These are phyloP conservation scores for Globisporangium perplexum DNA, from an alignment of 352 stramenopile genomes.

Conservation along the genomic window DNA sequence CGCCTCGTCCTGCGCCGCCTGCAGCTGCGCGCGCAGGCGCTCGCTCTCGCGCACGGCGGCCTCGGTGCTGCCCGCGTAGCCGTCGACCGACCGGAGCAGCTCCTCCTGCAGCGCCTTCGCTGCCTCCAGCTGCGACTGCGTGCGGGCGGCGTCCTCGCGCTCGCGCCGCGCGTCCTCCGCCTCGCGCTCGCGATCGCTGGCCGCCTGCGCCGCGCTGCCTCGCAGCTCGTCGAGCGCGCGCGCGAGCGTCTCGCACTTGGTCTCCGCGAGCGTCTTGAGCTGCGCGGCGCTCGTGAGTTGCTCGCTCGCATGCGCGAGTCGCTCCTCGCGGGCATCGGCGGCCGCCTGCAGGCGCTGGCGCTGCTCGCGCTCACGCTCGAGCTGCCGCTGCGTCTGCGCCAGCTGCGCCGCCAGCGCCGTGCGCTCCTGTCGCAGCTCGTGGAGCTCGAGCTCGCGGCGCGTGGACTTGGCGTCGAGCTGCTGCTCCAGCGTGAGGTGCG, in stretches of 20 bases:
- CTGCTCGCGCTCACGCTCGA: constrained; percentile 21
- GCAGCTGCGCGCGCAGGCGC: constrained; percentile 21
- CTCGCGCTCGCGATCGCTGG: constrained; percentile 17
- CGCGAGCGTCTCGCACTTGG: constrained; percentile 22
- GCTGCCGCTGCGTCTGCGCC: constrained; percentile 20
- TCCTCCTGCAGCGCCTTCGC: constrained; percentile 67
- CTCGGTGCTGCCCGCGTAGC: constrained; percentile 27
- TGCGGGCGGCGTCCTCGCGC: constrained; percentile 15
- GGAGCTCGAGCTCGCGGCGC: constrained; percentile 16
- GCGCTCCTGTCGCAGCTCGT: constrained; percentile 23
- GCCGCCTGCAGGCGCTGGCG: constrained; percentile 12
- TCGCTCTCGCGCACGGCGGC: constrained; percentile 21
- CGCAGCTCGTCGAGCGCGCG: constrained; percentile 11
- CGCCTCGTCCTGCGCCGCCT: constrained; percentile 8
- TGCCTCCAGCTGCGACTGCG: constrained; percentile 42
- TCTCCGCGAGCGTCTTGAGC: constrained; percentile 16
- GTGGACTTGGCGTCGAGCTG: constrained; percentile 11
- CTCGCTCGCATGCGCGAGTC: constrained; percentile 18
- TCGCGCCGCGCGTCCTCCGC: constrained; percentile 9
- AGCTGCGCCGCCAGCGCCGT: constrained; percentile 20
- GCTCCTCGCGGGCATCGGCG: constrained; percentile 8
- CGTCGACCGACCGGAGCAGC: constrained; percentile 49
- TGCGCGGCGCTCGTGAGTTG: constrained; percentile 19
- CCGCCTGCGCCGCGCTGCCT: constrained; percentile 12
- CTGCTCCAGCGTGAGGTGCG: constrained; percentile 18